Evolutionary conservation across 176 grass and related monocot genomes (phyloP), one percentile per base, ranked within the genome.

Genomic region (Oryza nivara): DNA sequence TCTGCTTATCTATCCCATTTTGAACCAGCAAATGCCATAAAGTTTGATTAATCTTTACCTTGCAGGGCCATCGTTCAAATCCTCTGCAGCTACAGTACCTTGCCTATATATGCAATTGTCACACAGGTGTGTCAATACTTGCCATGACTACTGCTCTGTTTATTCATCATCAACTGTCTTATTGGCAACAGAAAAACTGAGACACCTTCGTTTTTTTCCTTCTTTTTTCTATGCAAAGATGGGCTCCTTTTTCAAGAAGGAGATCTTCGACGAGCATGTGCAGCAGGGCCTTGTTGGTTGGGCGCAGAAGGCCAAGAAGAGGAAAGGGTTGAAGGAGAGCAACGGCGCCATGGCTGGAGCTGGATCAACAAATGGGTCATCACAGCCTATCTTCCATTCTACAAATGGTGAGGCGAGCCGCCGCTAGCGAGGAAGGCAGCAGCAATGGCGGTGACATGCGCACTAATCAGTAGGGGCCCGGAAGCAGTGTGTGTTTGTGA

Each of bases 31-130:
- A 68, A 45, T 46, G 60, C 3, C 11, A 15, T 30, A 36, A 36
- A 34, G 16, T 72, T 70, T 20, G 64, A 34, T 38, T 61, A 63
- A 48, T 54, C 8, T 23, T 47, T 45, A 0, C 51, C 17, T 85
- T 76, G 54, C 77, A 98, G 96, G 80, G 70, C 16, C 80, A 66
- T 95, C 11, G 85, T 95, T 74, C 93, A 98, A 73, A 52, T 95
- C 45, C 74, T 95, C 32, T 98, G 96, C 82, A 94, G 96, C 86
- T 98, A 98, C 77, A 98, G 89, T 78, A 98, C 93, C 4, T 76
- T 98, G 49, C 93, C 96, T 6, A 85, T 98, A 3, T 98, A 98
- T 68, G 96, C 96, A 2, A 92, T 97, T 72, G 95, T 97, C 22
- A 91, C 92, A 4, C 95, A 97, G 87, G 94, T 97, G 56, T 71